Evolutionary conservation across 148 eudicot genomes (phyloP).

Genomic region (Rhododendron henanense): DNA sequence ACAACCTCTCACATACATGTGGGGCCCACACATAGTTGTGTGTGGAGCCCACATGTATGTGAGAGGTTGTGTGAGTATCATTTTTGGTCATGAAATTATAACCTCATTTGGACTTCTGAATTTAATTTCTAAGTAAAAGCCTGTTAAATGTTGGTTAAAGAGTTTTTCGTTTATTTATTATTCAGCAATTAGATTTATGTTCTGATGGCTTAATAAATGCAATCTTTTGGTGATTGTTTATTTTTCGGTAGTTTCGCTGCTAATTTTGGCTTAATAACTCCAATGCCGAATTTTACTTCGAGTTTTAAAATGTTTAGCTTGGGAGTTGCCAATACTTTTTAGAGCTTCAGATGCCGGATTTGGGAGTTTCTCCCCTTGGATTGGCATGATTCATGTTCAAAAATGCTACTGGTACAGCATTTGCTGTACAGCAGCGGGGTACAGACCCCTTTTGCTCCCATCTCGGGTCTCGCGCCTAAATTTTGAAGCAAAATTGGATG

Average conservation of each 20-base stretch:
- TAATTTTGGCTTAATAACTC: neutral
- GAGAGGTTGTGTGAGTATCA: too few relatives aligned
- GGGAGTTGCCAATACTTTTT: neutral
- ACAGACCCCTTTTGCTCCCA: too few relatives aligned
- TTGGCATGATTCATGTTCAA: neutral
- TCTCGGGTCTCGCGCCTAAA: too few relatives aligned
- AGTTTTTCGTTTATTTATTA: neutral
- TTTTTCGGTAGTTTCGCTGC: neutral
- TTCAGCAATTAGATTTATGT: neutral
- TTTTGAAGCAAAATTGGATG: too few relatives aligned
- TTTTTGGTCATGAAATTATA: neutral
- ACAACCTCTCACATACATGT: too few relatives aligned
- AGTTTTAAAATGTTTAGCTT: neutral
- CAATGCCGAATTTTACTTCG: neutral
- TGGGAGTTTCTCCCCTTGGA: constrained; percentile 9
- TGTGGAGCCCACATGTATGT: too few relatives aligned
- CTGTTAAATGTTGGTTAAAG: neutral
- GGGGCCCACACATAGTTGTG: too few relatives aligned
- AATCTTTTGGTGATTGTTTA: neutral
- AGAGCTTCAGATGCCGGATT: neutral
- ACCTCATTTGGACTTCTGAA: neutral
- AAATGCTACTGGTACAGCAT: too few relatives aligned
- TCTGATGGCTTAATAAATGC: neutral
- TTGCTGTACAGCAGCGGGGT: too few relatives aligned
- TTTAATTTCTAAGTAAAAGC: neutral